phyloP scores from a whole-genome alignment of 2,329 filamentous ascomycete species.

The Alternaria gaisen region DNA sequence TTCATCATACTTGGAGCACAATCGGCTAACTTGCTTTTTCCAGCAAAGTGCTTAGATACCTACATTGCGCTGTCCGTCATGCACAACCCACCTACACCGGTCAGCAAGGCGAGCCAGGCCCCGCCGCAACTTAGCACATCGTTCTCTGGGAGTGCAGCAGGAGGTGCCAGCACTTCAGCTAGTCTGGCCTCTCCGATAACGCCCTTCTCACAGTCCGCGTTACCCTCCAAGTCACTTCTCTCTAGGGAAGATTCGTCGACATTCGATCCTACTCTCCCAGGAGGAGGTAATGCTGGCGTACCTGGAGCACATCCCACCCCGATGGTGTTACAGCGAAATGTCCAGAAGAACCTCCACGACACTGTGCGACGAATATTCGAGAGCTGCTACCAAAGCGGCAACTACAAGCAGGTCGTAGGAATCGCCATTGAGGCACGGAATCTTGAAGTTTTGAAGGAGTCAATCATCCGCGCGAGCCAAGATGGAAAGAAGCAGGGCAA shows the following conservation, averaged over 20 bases:
- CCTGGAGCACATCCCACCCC: conserved; percentile 64
- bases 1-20: background rate
- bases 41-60: conserved; percentile 93
- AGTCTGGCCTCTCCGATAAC: conserved; percentile 86
- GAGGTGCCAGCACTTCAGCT: conserved; percentile 71
- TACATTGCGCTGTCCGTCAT: conserved; percentile 84
- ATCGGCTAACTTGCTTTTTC: conserved; percentile 25
- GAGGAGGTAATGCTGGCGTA: conserved; percentile 64
- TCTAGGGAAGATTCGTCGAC: conserved; percentile 77
- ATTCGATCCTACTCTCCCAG: conserved; percentile 65
- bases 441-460: conserved; percentile 82
- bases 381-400: conserved; percentile 82
- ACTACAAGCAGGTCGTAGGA: conserved; percentile 94
- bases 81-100: conserved; percentile 62
- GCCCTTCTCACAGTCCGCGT: conserved; percentile 90
- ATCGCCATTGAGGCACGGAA: conserved; percentile 96
- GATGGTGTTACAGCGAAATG: conserved; percentile 75
- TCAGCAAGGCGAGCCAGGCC: conserved; percentile 59
- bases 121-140: conserved; percentile 79
- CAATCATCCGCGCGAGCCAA: conserved; percentile 88
- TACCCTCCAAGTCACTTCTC: conserved; percentile 94
- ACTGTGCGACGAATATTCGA: conserved; percentile 92
- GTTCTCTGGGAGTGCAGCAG: conserved; percentile 73
- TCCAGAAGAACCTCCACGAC: conserved; percentile 80
- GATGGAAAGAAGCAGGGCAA: conserved; percentile 77